Evolutionary conservation across 768 basidiomycete genomes (phyloP), one percentile per base, ranked within the genome.

Genomic region (Pisolithus microcarpus): DNA sequence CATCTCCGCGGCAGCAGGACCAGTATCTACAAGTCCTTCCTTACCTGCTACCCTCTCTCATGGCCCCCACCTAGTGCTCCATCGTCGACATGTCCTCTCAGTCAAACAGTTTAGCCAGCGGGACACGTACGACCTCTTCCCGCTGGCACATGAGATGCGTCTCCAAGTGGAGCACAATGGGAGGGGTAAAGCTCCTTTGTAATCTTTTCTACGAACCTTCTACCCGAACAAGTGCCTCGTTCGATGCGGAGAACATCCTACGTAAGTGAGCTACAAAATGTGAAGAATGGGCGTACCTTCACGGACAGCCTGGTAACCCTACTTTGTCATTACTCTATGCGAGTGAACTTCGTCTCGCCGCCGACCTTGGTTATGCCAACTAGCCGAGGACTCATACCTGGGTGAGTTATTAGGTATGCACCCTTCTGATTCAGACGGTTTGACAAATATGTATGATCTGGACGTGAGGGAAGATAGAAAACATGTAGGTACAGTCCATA

Each of bases 231-330:
- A 92, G 90, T 55, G 79, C 87, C 5, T 97, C 95, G 8, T 99
- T 99, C 61, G 95, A 98, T 64, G 87, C 95, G 2, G 96, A 49
- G 96, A 99, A 69, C 96, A 99, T 65, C 96, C 95, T 4, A 95
- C 92, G 7, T 92, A 94, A 75, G 89, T 84, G 63, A 47, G 77
- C 57, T n/a, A 34, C 47, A 19, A 46, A 50, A 2, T 43, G 18
- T 99, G 59, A 97, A 96, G 77, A 95, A 98, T 61, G 96, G 96
- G 26, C 84, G 96, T 43, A 99, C 96, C 0, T 97, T 2, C 96
- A 99, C 72, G 91, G 88, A 99, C 72, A 91, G 88, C 60, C 79
- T 99, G 43, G 95, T 98, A 58, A 87, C 87, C 8, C 76, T 98
- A 7, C 79, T 99, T 5, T 91, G 85, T 58, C 77, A 94, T 39